Evolutionary conservation across 2,329 filamentous ascomycete species (phyloP), one percentile per base, ranked within the genome.

Genomic region (Fusarium odoratissimum): DNA sequence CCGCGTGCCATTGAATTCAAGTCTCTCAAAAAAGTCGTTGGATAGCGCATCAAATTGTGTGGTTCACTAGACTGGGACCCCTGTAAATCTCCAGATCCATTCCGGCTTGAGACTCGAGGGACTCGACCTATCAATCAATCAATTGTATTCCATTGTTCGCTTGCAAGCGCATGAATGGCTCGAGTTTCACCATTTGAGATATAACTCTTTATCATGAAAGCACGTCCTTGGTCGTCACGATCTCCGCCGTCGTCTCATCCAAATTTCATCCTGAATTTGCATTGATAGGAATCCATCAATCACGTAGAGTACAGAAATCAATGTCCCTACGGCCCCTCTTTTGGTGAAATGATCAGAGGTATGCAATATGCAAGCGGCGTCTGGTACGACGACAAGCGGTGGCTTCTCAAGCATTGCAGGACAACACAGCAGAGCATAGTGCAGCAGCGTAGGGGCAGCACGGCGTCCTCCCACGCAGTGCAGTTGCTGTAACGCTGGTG

Each of bases 1-100:
- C 76, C 76, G 71, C 76, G 76, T 77, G 76, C 76, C 71, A 64
- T 74, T 72, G 44, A 60, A 69, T 66, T 69, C 62, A 67, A 72
- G 57, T 71, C 60, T 61, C 57, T 61, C 57, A 60, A 57, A 64
- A 64, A 76, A 69, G 55, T 76, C 64, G 75, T 73, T 77, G 73
- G 74, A 69, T 60, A 51, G 69, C 69, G 72, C 69, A 72, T 67
- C 66, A 67, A 65, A 60, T 52, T 59, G 69, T 63, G 73, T 76
- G 73, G 69, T 60, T 62, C 69, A 61, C 69, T 75, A 61, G 69
- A 62, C 68, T 52, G 46, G 67, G 64, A 60, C 72, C 73, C 75
- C 64, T 62, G 75, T 60, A 72, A 76, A 75, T 76, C 67, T 73
- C 67, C 73, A 67, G 67, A 61, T 73, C 52, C 64, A 60, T 74